phyloP scores from a whole-genome alignment of 176 grass and related monocot species.

The Triticum timopheevii region DNA sequence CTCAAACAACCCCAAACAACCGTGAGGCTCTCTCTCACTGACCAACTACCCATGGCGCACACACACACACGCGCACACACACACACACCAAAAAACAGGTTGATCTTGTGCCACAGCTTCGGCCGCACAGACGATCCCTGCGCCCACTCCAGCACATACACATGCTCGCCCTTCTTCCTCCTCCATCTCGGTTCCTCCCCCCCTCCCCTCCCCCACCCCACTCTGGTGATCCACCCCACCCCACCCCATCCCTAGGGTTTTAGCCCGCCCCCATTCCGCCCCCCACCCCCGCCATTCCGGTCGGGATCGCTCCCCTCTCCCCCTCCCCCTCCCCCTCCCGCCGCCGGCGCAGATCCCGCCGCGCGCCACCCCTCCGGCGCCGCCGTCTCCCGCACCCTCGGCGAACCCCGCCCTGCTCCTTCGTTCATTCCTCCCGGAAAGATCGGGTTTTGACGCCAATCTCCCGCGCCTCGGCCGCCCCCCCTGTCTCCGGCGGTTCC shows the following conservation, averaged over 20 bases:
- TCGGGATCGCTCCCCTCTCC: slow-evolving; percentile 9
- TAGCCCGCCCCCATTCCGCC: slow-evolving; percentile 28
- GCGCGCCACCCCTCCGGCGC: too few relatives aligned
- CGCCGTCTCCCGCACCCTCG: neutral
- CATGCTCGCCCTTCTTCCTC: slow-evolving; percentile 26
- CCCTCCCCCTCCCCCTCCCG: neutral
- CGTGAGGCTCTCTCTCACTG: too few relatives aligned
- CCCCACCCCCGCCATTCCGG: slow-evolving; percentile 31
- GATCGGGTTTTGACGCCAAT: neutral
- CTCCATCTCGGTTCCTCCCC: slow-evolving; percentile 23
- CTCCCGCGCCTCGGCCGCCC: neutral
- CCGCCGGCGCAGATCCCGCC: slow-evolving; percentile 33
- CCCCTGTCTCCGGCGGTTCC: neutral
- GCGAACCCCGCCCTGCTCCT: slow-evolving; percentile 19
- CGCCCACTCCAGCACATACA: slow-evolving; percentile 20
- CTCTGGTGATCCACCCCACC: slow-evolving; percentile 20
- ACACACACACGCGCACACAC: too few relatives aligned
- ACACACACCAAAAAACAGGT: too few relatives aligned
- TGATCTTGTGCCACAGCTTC: too few relatives aligned
- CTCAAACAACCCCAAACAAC: too few relatives aligned
- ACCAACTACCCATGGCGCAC: too few relatives aligned
- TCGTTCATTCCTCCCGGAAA: slow-evolving; percentile 2
- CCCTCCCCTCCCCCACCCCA: neutral
- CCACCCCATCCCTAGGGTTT: slow-evolving; percentile 42
- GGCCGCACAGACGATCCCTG: slow-evolving; percentile 28